Percentiles rank a stretch among this genome's conserved stretches.
Evolutionary conservation across 75 land plant species (phyloP).

Genomic region (Sequoiadendron giganteum): DNA sequence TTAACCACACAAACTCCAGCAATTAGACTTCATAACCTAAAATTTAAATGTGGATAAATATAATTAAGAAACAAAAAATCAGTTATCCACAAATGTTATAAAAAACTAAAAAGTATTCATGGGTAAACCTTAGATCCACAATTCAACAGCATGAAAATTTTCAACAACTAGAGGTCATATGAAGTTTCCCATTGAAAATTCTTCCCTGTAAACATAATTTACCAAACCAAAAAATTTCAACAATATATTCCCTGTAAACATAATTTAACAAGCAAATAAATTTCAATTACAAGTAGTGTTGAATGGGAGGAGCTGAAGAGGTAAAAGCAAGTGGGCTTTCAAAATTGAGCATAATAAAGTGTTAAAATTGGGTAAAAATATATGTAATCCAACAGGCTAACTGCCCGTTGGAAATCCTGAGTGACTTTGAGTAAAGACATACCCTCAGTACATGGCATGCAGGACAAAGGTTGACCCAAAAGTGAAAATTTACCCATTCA

Average conservation of each 20-base stretch:
- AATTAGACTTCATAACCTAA: neutral
- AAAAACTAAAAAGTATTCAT: neutral
- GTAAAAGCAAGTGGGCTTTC: neutral
- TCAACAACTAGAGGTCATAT: neutral
- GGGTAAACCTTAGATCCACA: neutral
- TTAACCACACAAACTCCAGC: neutral
- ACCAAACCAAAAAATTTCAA: neutral
- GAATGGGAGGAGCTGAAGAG: neutral
- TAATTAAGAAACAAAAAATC: neutral
- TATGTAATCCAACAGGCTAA: neutral
- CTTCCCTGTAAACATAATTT: neutral
- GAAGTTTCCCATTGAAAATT: neutral
- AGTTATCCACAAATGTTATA: neutral
- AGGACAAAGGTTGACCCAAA: neutral
- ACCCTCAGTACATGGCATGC: neutral
- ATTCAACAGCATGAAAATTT: neutral
- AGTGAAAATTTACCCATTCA: too few relatives aligned
- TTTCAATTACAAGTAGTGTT: neutral
- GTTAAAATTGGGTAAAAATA: neutral
- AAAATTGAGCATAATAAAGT: neutral
- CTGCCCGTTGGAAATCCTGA: neutral
- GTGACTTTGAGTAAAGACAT: neutral
- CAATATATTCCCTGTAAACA: neutral
- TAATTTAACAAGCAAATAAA: neutral
- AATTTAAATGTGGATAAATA: neutral